Evolutionary conservation across 345 rosid genomes (phyloP), one percentile per base, ranked within the genome.

Genomic region (Populus nigra): DNA sequence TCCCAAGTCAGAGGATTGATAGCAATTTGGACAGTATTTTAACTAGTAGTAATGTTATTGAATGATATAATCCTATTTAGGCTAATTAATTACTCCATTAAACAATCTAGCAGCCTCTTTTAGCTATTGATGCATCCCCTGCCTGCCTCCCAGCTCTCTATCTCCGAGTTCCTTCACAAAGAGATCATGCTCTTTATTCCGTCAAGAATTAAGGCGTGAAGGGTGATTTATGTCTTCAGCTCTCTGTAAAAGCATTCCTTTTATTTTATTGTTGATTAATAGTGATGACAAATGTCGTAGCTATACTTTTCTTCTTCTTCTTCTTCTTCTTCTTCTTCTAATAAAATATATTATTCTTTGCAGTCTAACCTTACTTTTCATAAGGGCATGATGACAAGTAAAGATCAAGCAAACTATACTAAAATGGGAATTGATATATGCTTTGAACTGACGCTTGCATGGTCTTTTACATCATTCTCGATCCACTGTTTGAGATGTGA

Each of bases 221-320:
- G 79, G 68, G 38, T 70, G 41, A 45, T 81, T 74, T 74, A 36
- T 39, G 72, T 50, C 74, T 22, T 67, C 78, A 78, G 82, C 73
- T 66, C 79, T 73, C 36, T 22, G 1, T 43, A 59, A 59, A 59
- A 9, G 65, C 29, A 12, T 59, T 59, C 65, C 65, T 59, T 3
- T 23, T 9, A 10, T 59, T 59, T 23, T 9, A 10, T 59, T 59
- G 16, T 11, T 59, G 65, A 23, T 59, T 59, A 23, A 59, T 20
- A 53, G 23, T 53, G 59, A 7, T 53, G 22, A 20, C 47, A 43
- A 43, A 43, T 11, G 11, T 43, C 47, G 13, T 43, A 11, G 47
- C 15, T 43, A 11, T 43, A 43, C 36, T 33, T 33, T 33, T 20
- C 1, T 8, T 33, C 35, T 33, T 3, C 33, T 55, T 22, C 10